Conservation (phyloP, 1,284 basidiomycete genomes). For the Somion occarium region DNA sequence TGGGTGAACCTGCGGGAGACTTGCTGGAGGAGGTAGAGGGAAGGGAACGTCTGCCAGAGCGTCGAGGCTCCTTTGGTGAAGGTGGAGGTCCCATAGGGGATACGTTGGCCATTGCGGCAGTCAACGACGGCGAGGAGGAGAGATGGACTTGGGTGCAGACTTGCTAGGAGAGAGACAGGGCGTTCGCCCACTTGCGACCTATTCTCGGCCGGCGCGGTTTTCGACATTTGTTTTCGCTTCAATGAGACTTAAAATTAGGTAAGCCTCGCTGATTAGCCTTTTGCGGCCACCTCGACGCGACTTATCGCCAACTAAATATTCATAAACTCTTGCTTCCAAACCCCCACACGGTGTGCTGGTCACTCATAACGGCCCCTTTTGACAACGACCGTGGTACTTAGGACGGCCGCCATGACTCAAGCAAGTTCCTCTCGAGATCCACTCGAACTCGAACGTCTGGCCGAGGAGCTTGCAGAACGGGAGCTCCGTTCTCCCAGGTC, state of each 20-base stretch:
- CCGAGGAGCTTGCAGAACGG: constrained; percentile 63
- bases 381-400: too few species aligned
- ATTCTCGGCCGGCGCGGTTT: not conserved
- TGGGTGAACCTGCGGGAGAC: constrained; percentile 64
- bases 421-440: constrained; percentile 35
- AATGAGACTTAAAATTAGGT: too few species aligned
- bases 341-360: too few species aligned
- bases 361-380: too few species aligned
- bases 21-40: constrained; percentile 65
- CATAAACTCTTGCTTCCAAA: too few species aligned
- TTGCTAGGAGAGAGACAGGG: not conserved
- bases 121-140: constrained; percentile 20
- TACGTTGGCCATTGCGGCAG: constrained; percentile 24
- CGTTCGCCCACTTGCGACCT: not conserved
- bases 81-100: constrained; percentile 66
- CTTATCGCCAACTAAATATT: too few species aligned
- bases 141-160: constrained; percentile 30
- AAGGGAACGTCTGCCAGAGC: constrained; percentile 67
- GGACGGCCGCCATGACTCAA: not conserved
- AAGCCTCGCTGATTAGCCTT: too few species aligned
- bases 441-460: constrained; percentile 64
- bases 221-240: too few species aligned
- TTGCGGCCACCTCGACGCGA: too few species aligned
- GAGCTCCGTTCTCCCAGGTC: constrained; percentile 33
- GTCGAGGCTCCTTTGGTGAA: constrained; percentile 69